Conservation (phyloP, 768 basidiomycete genomes). For the Boletus sensibilis region DNA sequence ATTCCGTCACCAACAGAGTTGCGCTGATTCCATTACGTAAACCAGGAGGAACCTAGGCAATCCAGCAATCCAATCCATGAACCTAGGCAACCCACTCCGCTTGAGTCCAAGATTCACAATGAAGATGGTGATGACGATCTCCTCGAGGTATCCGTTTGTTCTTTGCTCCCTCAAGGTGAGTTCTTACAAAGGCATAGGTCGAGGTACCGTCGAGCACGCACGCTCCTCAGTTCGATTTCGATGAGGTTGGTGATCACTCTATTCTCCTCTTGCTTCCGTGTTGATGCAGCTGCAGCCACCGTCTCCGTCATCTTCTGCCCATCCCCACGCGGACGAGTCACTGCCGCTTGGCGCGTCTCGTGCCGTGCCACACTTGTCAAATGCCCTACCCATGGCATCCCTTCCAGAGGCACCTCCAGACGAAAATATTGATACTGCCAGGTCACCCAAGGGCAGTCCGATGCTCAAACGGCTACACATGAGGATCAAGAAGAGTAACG, state of each 20-base stretch:
- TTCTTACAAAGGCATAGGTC: neutral
- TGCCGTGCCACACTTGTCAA: neutral
- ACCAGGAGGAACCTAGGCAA: neutral
- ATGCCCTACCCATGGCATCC: neutral
- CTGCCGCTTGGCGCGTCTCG: neutral
- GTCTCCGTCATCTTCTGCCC: neutral
- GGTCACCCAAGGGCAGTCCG: neutral
- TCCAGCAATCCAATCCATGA: neutral
- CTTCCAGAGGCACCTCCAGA: neutral
- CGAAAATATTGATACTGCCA: accelerated
- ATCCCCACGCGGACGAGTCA: neutral
- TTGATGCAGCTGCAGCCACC: neutral
- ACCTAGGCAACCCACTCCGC: neutral
- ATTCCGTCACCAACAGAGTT: too few species aligned
- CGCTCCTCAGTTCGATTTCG: neutral
- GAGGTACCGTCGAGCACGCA: neutral
- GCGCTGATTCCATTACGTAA: too few species aligned
- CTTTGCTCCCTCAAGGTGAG: too few species aligned
- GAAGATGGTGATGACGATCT: neutral
- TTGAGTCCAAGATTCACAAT: neutral
- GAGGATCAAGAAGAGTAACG: too few species aligned
- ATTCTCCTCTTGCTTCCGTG: too few species aligned
- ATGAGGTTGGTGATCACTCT: neutral
- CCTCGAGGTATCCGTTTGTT: neutral
- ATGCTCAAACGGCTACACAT: neutral